A percentile compares a stretch with the other conserved stretches of the same genome.
phyloP scores from a whole-genome alignment of 139 green algal species.

The Coccomyxa sp. region DNA sequence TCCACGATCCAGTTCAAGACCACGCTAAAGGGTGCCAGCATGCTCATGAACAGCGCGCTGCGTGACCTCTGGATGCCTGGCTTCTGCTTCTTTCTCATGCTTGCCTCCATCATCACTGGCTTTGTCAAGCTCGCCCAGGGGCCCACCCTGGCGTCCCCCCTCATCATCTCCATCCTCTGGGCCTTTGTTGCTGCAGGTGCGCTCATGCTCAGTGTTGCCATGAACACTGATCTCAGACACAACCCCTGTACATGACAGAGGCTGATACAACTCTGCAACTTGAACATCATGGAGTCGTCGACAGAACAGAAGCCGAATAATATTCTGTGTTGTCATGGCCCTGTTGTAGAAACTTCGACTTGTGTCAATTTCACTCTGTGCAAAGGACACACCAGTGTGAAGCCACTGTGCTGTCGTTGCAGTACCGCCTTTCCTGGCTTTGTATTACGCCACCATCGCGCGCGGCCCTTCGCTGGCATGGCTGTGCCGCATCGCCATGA shows the following conservation, averaged over 20 bases:
- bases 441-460: constrained; percentile 23
- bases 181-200: constrained; percentile 10
- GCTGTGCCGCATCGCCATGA: constrained; percentile 22
- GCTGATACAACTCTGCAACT: too few relatives aligned
- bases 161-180: constrained; percentile 43
- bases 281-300: too few relatives aligned
- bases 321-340: too few relatives aligned
- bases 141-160: constrained; percentile 11
- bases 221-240: too few relatives aligned
- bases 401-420: neutral
- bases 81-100: constrained; percentile 20
- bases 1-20: constrained; percentile 55
- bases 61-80: constrained; percentile 27
- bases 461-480: constrained; percentile 12
- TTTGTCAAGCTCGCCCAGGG: constrained; percentile 26
- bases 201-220: neutral
- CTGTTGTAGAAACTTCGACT: too few relatives aligned
- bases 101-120: constrained; percentile 31
- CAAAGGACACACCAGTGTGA: too few relatives aligned
- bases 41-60: constrained; percentile 28
- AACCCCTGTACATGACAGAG: too few relatives aligned
- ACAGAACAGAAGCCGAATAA: too few relatives aligned
- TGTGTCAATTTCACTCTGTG: too few relatives aligned
- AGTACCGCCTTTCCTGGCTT: constrained; percentile 46
- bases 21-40: constrained; percentile 43